Conservation (phyloP, 2,329 filamentous ascomycete genomes). For the Sarocladium kiliense region DNA sequence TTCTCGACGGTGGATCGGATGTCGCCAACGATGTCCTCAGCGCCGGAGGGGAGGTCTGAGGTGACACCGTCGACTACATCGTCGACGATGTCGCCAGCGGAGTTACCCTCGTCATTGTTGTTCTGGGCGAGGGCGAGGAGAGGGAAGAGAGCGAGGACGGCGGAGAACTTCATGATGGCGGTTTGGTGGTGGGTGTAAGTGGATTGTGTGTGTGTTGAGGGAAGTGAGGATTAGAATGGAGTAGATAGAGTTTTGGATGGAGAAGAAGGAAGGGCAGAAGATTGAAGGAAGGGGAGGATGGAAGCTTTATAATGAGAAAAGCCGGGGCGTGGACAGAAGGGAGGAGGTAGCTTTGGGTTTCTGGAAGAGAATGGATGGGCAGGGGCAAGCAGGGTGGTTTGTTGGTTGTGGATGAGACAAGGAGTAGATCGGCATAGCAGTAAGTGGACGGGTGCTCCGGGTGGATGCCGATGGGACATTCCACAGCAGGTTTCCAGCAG, state of each 20-base stretch:
- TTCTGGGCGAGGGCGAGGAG: constrained; percentile 24
- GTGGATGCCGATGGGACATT: constrained; percentile 3
- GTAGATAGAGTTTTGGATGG: background rate
- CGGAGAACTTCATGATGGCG: constrained; percentile 33
- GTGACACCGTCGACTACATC: constrained; percentile 9
- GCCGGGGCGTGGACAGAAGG: background rate
- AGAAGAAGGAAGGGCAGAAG: background rate
- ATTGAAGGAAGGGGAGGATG: background rate
- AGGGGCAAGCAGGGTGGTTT: background rate
- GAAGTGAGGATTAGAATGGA: too few species aligned
- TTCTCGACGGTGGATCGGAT: constrained; percentile 11
- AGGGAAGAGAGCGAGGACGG: constrained; percentile 20
- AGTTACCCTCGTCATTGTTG: constrained; percentile 8
- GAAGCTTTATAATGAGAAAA: constrained; percentile 2
- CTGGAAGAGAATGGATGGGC: background rate
- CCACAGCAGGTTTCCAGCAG: background rate
- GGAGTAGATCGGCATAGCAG: background rate
- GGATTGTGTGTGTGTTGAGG: constrained; percentile 2
- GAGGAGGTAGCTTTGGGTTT: background rate
- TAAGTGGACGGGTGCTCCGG: background rate
- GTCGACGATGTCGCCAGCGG: constrained; percentile 12
- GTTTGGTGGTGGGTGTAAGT: constrained; percentile 12
- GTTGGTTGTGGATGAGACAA: background rate
- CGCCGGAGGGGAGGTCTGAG: constrained; percentile 10
- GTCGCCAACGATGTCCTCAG: constrained; percentile 5